Evolutionary conservation across 345 rosid species (phyloP), one percentile per base, ranked within the genome.

Genomic region (Capsella bursapastoris): DNA sequence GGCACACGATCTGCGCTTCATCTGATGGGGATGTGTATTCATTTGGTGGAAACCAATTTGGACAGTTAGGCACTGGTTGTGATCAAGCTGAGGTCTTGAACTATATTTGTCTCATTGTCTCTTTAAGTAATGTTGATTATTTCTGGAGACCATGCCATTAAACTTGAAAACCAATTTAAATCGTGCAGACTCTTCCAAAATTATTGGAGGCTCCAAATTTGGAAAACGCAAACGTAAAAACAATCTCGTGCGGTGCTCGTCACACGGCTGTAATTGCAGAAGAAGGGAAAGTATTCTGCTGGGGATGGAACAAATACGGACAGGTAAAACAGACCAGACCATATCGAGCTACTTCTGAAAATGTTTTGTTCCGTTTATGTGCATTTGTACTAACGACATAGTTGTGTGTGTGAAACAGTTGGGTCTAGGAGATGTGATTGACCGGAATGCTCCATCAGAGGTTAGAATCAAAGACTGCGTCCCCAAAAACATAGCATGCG

Each of bases 251-350:
- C 25, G 99, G 99, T 41, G 99, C 99, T 66, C 98, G 99, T 51
- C 97, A 96, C 84, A 86, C 84, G 13, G 95, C 98, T 22, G 70
- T 86, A 32, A 79, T 88, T 8, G 58, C 67, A 96, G 99, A 75
- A 70, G 96, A 90, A 62, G 83, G 85, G 29, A 83, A 81, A 74
- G 87, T 88, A 29, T 89, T 88, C 72, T 88, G 96, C 86, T 96
- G 99, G 99, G 99, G 99, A 45, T 96, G 99, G 99, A 96, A 92
- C 90, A 96, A 96, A 79, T 96, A 96, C 57, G 99, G 97, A 11
- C 99, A 95, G 99, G 99, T 95, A 86, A 67, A 35, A 86, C 64
- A 45, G 22, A 43, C 0, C n/a, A 34, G 45, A 64, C 57, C 38
- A 64, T 44, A 44, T 45, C 4, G 31, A 63, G 64, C 74, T 34